Percentiles rank a stretch among this genome's conserved stretches.
Evolutionary conservation across 441 rosid genomes (phyloP).

Genomic region (Breynia disticha): DNA sequence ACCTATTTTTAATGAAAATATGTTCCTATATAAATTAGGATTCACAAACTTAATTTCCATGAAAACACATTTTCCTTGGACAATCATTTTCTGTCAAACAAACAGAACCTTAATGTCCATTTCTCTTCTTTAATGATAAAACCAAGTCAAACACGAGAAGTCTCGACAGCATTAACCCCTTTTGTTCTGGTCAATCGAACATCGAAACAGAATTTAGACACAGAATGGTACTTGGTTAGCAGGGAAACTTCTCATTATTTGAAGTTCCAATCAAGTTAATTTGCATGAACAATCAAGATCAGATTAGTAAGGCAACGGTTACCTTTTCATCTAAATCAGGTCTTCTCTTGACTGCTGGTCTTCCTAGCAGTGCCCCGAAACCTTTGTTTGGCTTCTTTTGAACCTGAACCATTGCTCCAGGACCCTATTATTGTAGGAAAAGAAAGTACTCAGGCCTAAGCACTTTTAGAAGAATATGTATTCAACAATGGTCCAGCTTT

Average conservation of each 20-base stretch:
- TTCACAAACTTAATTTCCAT: background rate
- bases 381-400: constrained; percentile 50
- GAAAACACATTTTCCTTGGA: background rate
- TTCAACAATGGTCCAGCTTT: constrained; percentile 10
- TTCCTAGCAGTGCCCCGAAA: constrained; percentile 55
- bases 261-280: background rate
- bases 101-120: background rate
- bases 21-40: background rate
- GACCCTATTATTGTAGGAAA: constrained; percentile 28
- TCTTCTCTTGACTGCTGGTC: constrained; percentile 33
- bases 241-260: background rate
- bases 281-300: background rate
- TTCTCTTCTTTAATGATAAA: background rate
- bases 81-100: background rate
- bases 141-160: background rate
- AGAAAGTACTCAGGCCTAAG: constrained; percentile 12
- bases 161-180: background rate
- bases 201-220: background rate
- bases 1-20: too few relatives aligned
- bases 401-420: constrained; percentile 41
- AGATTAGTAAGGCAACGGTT: constrained; percentile 2
- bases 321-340: constrained; percentile 39
- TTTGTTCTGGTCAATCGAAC: background rate
- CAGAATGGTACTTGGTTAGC: background rate
- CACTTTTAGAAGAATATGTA: constrained; percentile 1